These are phyloP conservation scores for Pouteria campechiana DNA, from an alignment of 179 eudicot species.

Conservation along the genomic window DNA sequence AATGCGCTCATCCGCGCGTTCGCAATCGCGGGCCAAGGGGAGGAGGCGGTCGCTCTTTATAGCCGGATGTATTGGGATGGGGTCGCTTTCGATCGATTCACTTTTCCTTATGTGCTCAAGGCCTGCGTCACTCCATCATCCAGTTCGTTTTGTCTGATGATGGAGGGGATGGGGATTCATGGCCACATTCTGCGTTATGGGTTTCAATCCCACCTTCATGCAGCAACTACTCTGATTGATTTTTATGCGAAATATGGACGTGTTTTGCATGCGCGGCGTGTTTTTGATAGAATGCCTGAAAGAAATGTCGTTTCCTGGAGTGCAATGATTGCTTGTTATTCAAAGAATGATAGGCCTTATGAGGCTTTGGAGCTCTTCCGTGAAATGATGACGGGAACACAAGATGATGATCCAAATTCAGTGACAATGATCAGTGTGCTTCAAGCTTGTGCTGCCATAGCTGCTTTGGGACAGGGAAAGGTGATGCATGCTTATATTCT, in stretches of 20 bases:
- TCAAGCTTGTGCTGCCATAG: constrained; percentile 62
- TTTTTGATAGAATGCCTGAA: constrained; percentile 38
- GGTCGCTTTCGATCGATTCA: constrained; percentile 45
- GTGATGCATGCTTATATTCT: constrained; percentile 40
- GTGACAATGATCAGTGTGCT: constrained; percentile 63
- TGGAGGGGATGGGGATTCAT: constrained; percentile 58
- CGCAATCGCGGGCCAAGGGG: constrained; percentile 38
- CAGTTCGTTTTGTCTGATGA: constrained; percentile 14
- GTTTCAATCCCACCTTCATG: constrained; percentile 47
- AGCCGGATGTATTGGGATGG: constrained; percentile 38
- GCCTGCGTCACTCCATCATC: constrained; percentile 66
- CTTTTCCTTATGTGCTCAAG: constrained; percentile 54
- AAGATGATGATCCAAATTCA: constrained; percentile 32
- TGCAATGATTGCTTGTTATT: constrained; percentile 70
- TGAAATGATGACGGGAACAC: constrained; percentile 35
- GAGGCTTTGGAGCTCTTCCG: constrained; percentile 56
- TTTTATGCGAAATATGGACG: constrained; percentile 56
- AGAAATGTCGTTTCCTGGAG: constrained; percentile 79
- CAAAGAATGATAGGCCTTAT: constrained; percentile 51
- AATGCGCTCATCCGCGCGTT: constrained; percentile 58
- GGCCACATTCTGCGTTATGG: constrained; percentile 50
- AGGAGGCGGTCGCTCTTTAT: constrained; percentile 40
- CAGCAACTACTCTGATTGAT: constrained; percentile 68
- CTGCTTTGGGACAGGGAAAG: constrained; percentile 40
- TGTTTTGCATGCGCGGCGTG: constrained; percentile 30